These are phyloP conservation scores for Aurantiochytrium sp. DNA, from an alignment of 108 stramenopile genomes.

Conservation along the genomic window DNA sequence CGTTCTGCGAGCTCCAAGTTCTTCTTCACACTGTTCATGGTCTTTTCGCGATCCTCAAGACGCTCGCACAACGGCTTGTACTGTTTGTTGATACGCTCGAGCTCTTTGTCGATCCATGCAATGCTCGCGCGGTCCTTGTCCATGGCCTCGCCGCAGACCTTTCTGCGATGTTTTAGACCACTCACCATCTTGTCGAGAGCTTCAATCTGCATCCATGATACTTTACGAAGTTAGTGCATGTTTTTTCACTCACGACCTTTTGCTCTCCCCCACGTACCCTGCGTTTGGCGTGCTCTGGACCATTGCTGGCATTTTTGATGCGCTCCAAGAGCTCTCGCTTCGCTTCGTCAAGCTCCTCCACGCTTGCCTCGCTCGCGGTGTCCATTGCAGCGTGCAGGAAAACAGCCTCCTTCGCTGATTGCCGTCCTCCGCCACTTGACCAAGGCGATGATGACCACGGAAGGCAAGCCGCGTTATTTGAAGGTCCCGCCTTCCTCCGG, in stretches of 20 bases:
- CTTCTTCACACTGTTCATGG: neutral
- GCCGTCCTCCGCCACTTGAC: no score
- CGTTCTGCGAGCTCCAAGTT: neutral
- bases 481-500: neutral
- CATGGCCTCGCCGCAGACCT: conserved; percentile 14
- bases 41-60: neutral
- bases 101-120: neutral
- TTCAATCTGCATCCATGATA: neutral
- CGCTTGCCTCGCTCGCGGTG: neutral
- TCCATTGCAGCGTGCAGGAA: neutral
- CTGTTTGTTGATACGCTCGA: neutral
- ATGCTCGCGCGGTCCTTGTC: neutral
- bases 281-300: neutral
- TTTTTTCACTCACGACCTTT: neutral
- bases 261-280: neutral
- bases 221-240: neutral
- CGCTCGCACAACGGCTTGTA: neutral
- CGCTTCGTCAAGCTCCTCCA: neutral
- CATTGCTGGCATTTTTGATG: conserved; percentile 19
- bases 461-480: neutral
- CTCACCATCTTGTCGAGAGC: conserved; percentile 5
- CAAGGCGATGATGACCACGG: neutral
- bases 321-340: conserved; percentile 7
- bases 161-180: neutral
- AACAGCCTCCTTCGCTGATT: neutral